Percentiles rank a stretch among this genome's conserved stretches.
Conservation (phyloP, 2,329 filamentous ascomycete genomes). For the Bimuria novae-zelandiae region DNA sequence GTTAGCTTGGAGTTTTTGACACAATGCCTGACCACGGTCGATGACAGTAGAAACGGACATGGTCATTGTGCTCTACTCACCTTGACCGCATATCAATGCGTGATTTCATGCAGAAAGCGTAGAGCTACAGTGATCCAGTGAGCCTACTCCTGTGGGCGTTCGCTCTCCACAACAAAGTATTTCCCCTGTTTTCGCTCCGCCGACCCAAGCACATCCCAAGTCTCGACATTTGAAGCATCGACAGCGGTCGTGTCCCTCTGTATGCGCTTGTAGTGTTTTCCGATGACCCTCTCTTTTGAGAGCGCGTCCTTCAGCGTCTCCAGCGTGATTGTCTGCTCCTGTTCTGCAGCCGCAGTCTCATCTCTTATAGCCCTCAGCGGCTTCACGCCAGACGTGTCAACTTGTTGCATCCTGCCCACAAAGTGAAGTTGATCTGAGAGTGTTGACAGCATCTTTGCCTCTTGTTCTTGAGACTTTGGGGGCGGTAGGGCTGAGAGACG, state of each 20-base stretch:
- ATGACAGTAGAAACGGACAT: neutral
- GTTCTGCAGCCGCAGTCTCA: slow-evolving; percentile 64
- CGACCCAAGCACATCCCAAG: slow-evolving; percentile 72
- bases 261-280: slow-evolving; percentile 57
- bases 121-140: neutral
- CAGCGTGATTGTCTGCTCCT: slow-evolving; percentile 64
- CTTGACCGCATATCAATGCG: neutral
- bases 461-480: slow-evolving; percentile 66
- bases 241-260: slow-evolving; percentile 51
- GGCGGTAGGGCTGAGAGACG: slow-evolving; percentile 85
- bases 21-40: too few relatives aligned
- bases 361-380: slow-evolving; percentile 82
- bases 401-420: slow-evolving; percentile 80
- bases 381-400: slow-evolving; percentile 73
- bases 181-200: slow-evolving; percentile 69
- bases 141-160: slow-evolving; percentile 45
- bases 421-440: slow-evolving; percentile 86
- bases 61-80: neutral
- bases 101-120: neutral
- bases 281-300: slow-evolving; percentile 63
- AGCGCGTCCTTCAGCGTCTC: slow-evolving; percentile 62
- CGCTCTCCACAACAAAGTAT: slow-evolving; percentile 78
- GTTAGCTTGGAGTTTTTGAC: neutral
- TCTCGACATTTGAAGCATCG: slow-evolving; percentile 55
- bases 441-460: slow-evolving; percentile 72